A percentile compares a stretch with the other conserved stretches of the same genome.
Evolutionary conservation across 75 land plant genomes (phyloP).

Genomic region (Chamaecyparis obtusa): DNA sequence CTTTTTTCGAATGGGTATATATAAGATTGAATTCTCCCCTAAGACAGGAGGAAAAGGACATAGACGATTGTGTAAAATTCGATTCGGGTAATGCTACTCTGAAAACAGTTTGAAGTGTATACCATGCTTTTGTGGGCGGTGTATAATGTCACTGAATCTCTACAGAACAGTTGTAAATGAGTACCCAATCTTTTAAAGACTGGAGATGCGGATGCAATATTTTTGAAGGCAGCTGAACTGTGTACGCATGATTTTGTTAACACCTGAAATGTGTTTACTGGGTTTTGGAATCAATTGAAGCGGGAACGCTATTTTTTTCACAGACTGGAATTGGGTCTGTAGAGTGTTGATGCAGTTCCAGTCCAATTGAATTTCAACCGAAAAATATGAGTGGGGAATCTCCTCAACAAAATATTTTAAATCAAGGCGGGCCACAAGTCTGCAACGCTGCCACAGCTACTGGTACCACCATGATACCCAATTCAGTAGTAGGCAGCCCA

Average conservation of each 20-base stretch:
- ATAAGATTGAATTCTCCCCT: too few relatives aligned
- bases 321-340: background rate
- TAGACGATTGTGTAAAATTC: too few relatives aligned
- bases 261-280: background rate
- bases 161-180: too few relatives aligned
- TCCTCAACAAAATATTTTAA: background rate
- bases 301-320: background rate
- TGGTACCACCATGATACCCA: background rate
- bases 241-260: background rate
- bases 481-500: slow-evolving; percentile 7
- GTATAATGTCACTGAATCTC: too few relatives aligned
- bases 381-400: slow-evolving; percentile 10
- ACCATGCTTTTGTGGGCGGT: too few relatives aligned
- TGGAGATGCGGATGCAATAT: background rate
- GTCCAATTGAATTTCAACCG: background rate
- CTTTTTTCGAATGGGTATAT: too few relatives aligned
- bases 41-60: too few relatives aligned
- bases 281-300: background rate
- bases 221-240: background rate
- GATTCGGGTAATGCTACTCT: too few relatives aligned
- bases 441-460: background rate
- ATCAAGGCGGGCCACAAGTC: background rate
- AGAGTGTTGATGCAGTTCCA: background rate
- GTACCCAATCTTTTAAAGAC: background rate
- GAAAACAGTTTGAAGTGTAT: too few relatives aligned